Evolutionary conservation across 2,329 filamentous ascomycete species (phyloP), one percentile per base, ranked within the genome.

Genomic region (Tolypocladium ovalisporum): DNA sequence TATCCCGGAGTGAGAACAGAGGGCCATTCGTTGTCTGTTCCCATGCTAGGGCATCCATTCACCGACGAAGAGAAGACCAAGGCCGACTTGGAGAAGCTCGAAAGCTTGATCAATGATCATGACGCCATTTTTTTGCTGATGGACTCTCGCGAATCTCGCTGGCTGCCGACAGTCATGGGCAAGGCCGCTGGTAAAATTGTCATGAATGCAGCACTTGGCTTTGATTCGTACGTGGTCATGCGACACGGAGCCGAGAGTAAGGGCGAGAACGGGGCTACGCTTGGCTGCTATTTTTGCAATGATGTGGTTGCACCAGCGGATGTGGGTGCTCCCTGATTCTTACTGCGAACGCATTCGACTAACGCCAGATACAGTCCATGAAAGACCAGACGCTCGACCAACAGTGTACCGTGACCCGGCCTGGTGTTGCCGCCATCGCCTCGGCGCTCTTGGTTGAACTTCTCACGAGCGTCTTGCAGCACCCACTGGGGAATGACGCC

Each of bases 241-340:
- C 84, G 94, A 57, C 94, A 99, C 71, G 94, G 94, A 1, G 79
- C 90, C 7, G 81, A 84, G 63, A 77, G 78, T 4, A 70, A 73
- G 47, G 75, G 78, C 54, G 77, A 81, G 13, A 79, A 75, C n/a
- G 77, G 83, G 56, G 76, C 84, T 55, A 84, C 89, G 32, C 78
- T 97, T 32, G 94, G 94, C 12, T 99, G 94, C 73, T 99, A 99
- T 71, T 99, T 97, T 73, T 99, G 94, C 75, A 97, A 96, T 66
- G 94, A 99, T 70, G 93, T 99, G 32, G 93, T 97, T 54, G 90
- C 93, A 8, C 94, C 94, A 27, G 87, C 87, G 61, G 90, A 97
- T 75, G 92, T 96, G 76, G 84, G 87, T 80, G 39, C 17, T 17
- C 3, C n/a, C 27, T 5, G 10, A 34, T 17, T 4, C 12, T 42